Evolutionary conservation across 345 rosid species (phyloP).

Genomic region (Ceriops decandra): DNA sequence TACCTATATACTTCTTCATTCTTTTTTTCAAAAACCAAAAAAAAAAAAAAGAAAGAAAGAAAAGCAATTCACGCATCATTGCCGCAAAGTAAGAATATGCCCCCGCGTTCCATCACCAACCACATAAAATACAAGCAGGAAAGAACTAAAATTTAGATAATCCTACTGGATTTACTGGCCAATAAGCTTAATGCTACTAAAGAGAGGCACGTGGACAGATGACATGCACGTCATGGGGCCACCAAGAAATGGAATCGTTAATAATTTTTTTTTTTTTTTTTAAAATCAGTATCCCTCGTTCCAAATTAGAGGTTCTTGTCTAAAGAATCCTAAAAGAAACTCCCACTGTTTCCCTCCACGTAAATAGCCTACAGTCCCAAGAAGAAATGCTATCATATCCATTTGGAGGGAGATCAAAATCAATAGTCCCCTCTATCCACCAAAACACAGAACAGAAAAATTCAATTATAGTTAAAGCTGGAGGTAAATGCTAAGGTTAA

Average conservation of each 20-base stretch:
- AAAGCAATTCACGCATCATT: conserved; percentile 14
- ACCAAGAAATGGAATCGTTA: not conserved
- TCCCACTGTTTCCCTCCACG: conserved; percentile 18
- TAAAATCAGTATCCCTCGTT: not conserved
- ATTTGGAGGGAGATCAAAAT: not conserved
- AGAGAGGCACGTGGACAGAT: conserved; percentile 11
- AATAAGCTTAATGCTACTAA: not conserved
- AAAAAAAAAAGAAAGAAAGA: not conserved
- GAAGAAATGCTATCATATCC: not conserved
- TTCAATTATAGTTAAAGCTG: not conserved
- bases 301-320: not conserved
- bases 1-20: too few relatives aligned
- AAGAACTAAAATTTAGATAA: not conserved
- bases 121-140: conserved; percentile 12
- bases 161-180: not conserved
- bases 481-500: conserved; percentile 58
- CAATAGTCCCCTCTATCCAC: conserved; percentile 14
- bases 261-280: too few relatives aligned
- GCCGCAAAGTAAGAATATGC: conserved; percentile 34
- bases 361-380: conserved; percentile 26
- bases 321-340: not conserved
- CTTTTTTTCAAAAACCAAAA: too few relatives aligned
- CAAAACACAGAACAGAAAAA: not conserved
- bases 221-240: not conserved
- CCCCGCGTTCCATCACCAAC: conserved; percentile 28